Evolutionary conservation across 1,284 basidiomycete genomes (phyloP), one percentile per base, ranked within the genome.

Genomic region (Naganishia sp.): DNA sequence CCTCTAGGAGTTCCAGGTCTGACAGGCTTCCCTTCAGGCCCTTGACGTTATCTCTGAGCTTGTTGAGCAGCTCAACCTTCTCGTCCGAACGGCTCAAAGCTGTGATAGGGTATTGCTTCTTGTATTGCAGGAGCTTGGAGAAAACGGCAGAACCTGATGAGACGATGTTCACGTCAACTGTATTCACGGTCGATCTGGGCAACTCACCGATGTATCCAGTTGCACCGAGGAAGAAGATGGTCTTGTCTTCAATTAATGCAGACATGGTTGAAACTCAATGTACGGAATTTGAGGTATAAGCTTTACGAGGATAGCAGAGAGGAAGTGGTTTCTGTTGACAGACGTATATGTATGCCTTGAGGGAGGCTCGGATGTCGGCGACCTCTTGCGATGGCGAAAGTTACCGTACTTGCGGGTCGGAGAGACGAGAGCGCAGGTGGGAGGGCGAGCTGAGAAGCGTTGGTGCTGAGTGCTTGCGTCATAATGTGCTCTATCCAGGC

Each of bases 181-280:
- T 28, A 18, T n/a, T 50, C 10, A 15, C 68, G 43, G 36, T 68
- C 54, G 11, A 69, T 55, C 16, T 2, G 48, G 59, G 59, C 2
- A 75, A 46, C 59, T 10, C 50, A 61, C 59, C 78, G 42, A 80
- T 75, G 72, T 79, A 80, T 11, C 78, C 78, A 3, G 78, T 78
- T 6, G 74, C 76, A n/a, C 77, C 78, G 48, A 76, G 70, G 66
- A 80, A 70, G 70, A 80, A 76, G 65, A 77, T 70, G 25, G 60
- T 43, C 52, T 70, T 70, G 49, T 61, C 42, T 55, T 61, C 54
- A 10, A 56, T 28, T 16, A 56, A 48, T 28, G 57, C 53, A 43
- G 65, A 66, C 65, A 66, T 66, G 42, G 23, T 50, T 33, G 33
- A 6, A 39, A 13, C 2, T 39, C 36, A 13, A 39, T n/a, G 53